Evolutionary conservation across 441 rosid genomes (phyloP).

Genomic region (Sinapis alba): DNA sequence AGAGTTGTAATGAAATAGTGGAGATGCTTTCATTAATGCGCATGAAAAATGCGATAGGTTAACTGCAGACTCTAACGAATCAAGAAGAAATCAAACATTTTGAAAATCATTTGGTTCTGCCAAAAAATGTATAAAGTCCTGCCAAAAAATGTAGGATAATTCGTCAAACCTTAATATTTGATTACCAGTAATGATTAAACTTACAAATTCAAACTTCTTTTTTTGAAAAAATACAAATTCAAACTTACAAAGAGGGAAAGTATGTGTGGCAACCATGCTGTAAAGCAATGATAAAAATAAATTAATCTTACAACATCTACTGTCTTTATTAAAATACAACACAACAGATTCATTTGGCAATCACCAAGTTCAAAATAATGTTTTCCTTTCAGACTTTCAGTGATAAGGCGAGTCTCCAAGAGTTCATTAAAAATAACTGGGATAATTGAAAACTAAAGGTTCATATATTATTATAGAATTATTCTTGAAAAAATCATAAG

Average conservation of each 20-base stretch:
- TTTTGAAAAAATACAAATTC: no score
- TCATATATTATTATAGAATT: not conserved
- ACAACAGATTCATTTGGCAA: slow-evolving; percentile 5
- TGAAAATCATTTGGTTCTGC: not conserved
- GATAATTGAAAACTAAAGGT: not conserved
- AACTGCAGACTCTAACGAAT: not conserved
- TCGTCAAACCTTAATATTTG: not conserved
- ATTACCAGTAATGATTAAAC: not conserved
- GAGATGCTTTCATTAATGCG: not conserved
- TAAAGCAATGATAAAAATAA: not conserved
- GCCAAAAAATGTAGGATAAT: not conserved
- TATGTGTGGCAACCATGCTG: not conserved
- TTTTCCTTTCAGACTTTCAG: slow-evolving; percentile 2
- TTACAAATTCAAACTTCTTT: not conserved
- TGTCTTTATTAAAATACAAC: no score
- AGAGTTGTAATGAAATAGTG: not conserved
- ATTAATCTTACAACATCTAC: not conserved
- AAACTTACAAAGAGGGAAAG: not conserved
- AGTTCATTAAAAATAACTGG: not conserved
- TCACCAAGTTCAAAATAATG: slow-evolving; percentile 20
- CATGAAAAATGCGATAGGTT: not conserved
- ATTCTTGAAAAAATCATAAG: not conserved
- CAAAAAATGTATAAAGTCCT: not conserved
- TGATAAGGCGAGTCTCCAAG: not conserved
- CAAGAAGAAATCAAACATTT: not conserved